Evolutionary conservation across 345 rosid genomes (phyloP).

Genomic region (Bretschneidera sinensis): DNA sequence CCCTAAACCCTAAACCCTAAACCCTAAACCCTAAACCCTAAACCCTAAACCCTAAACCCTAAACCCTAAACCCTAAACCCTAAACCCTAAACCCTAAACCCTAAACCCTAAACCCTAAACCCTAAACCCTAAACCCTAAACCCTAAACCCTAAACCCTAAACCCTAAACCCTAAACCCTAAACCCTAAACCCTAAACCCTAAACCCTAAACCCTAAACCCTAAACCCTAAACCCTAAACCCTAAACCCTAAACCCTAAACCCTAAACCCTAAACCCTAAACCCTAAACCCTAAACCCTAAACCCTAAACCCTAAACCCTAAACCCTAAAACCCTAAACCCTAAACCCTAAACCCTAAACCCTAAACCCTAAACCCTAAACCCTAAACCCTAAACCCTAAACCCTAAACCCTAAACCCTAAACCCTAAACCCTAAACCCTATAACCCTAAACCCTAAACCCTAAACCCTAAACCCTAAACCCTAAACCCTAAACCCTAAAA

Average conservation of each 20-base stretch:
- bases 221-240: not conserved
- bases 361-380: not conserved
- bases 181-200: constrained; percentile 1
- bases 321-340: constrained; percentile 3
- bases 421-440: constrained; percentile 4
- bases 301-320: constrained; percentile 5
- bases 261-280: not conserved
- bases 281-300: not conserved
- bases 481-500: not conserved
- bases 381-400: constrained; percentile 2
- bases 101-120: constrained; percentile 6
- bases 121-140: constrained; percentile 1
- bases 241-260: not conserved
- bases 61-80: constrained; percentile 10
- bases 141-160: constrained; percentile 1
- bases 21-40: not conserved
- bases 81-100: constrained; percentile 11
- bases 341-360: constrained; percentile 3
- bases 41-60: constrained; percentile 3
- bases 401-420: constrained; percentile 4
- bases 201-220: constrained; percentile 1
- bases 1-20: constrained; percentile 4
- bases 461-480: not conserved
- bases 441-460: constrained; percentile 2
- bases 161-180: constrained; percentile 12